Base-by-base conservation (phyloP, 345 rosid genomes). In the Euphorbia tirucalli region DNA sequence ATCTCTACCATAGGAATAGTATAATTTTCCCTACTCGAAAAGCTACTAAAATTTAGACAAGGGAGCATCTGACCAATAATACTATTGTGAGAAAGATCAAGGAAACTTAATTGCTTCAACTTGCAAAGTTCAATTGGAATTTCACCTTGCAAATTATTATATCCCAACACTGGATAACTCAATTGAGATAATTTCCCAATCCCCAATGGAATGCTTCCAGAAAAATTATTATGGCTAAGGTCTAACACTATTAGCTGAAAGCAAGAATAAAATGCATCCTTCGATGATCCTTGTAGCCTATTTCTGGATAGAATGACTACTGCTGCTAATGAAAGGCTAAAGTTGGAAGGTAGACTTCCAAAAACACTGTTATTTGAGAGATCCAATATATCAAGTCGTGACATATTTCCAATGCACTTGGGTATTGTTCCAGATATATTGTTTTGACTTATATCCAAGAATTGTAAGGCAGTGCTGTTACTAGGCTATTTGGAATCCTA, bases 131-230 rank as follows among this genome's bases (percentile, higher is more conserved):
- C 27, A 21, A 16, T 8, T 1, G 75, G 75, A 16, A 79, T 67
- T 25, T 28, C 27, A 2, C 81, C 83, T 3, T 71, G 9, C 21
- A 79, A 31, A 0, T 52, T 18, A 63, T 79, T 82, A 7, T 43
- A 62, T 55, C 66, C 57, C 58, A 79, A 30, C 8, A 75, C 35
- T 14, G 79, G 61, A 66, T 61, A 62, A 10, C 71, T 39, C 59
- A 80, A 48, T 1, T 15, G 1, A 0, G 37, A 9, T 30, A 75
- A 14, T 0, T 0, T 15, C 11, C 14, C 68, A 41, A 82, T 66
- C 72, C 79, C 74, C 7, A 65, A 3, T 0, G 82, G 80, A 66
- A 83, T 60, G 1, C 24, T 15, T 3, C 80, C 81, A 0, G 22
- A 3, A 9, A 83, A 41, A 21, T 3, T 9, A 46, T 83, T 80